phyloP scores from a whole-genome alignment of 2,329 filamentous ascomycete species.

The Sphaerulina vaccinii region DNA sequence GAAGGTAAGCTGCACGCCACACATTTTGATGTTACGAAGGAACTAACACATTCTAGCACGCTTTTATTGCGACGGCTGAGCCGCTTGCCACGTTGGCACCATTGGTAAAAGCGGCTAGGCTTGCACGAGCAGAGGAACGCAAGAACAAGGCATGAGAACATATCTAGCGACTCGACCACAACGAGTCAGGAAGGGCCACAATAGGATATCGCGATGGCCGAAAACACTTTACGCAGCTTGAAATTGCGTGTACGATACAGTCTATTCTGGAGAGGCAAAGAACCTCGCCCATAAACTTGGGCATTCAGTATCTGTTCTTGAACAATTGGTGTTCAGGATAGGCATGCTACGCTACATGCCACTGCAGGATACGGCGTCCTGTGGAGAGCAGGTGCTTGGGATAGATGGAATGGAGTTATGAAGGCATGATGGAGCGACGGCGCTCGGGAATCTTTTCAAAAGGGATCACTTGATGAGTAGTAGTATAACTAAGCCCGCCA shows the following conservation, averaged over 20 bases:
- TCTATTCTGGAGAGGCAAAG: not conserved
- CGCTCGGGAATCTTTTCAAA: not conserved
- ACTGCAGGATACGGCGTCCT: not conserved
- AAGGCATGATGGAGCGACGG: not conserved
- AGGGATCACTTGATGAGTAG: not conserved
- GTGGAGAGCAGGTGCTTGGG: not conserved
- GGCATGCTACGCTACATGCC: not conserved
- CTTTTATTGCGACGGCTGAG: conserved; percentile 54
- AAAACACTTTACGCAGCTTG: not conserved
- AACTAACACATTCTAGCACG: conserved; percentile 37
- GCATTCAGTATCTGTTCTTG: not conserved
- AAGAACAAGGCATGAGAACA: conserved; percentile 45
- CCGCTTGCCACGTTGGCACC: conserved; percentile 71
- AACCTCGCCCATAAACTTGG: not conserved
- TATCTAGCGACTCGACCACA: not conserved
- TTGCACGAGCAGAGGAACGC: conserved; percentile 77
- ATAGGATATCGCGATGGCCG: not conserved
- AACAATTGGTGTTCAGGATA: not conserved
- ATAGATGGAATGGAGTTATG: not conserved
- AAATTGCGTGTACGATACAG: not conserved
- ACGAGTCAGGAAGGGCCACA: not conserved
- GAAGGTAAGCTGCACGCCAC: conserved; percentile 60
- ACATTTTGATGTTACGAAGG: not conserved
- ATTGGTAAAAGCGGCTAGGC: conserved; percentile 79
- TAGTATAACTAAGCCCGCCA: not conserved